These are phyloP conservation scores for Ceratobasidium sp. DNA, from an alignment of 1,284 basidiomycete species.

Conservation along the genomic window DNA sequence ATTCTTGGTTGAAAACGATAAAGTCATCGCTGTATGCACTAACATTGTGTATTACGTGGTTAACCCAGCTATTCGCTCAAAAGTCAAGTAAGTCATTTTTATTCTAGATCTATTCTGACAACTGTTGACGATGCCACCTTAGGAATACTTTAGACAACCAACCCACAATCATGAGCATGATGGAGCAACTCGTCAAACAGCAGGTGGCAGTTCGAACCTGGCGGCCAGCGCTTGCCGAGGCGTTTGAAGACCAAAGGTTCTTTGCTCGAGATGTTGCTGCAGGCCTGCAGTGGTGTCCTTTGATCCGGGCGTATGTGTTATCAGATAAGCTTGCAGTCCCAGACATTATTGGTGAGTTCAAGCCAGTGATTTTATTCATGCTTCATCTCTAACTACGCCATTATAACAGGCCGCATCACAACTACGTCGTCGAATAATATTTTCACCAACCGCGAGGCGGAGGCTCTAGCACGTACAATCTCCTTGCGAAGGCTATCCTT, in stretches of 20 bases:
- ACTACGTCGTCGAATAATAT: constrained; percentile 94
- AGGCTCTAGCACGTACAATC: constrained; percentile 89
- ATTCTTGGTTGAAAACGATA: constrained; percentile 89
- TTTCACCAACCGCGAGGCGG: constrained; percentile 95
- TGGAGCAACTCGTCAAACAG: constrained; percentile 84
- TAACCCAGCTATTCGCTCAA: constrained; percentile 74
- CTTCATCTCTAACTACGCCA: constrained; percentile 34
- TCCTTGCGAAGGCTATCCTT: constrained; percentile 92
- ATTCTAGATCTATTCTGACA: background rate
- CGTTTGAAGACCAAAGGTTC: constrained; percentile 87
- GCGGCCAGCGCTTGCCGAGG: constrained; percentile 83
- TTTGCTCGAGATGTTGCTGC: constrained; percentile 78
- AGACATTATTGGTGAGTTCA: constrained; percentile 81
- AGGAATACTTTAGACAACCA: constrained; percentile 79
- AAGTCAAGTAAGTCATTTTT: constrained; percentile 70
- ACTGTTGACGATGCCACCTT: constrained; percentile 19
- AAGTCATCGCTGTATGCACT: constrained; percentile 79
- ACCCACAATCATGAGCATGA: constrained; percentile 72
- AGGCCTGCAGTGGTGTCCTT: constrained; percentile 78
- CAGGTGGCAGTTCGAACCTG: constrained; percentile 87
- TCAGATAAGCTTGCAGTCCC: constrained; percentile 88
- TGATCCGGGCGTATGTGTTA: constrained; percentile 86
- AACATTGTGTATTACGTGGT: constrained; percentile 91
- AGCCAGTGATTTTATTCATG: constrained; percentile 15
- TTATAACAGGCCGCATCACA: constrained; percentile 75